Base-by-base conservation (phyloP, 2,329 filamentous ascomycete species). In the Myrmaecium sp. region DNA sequence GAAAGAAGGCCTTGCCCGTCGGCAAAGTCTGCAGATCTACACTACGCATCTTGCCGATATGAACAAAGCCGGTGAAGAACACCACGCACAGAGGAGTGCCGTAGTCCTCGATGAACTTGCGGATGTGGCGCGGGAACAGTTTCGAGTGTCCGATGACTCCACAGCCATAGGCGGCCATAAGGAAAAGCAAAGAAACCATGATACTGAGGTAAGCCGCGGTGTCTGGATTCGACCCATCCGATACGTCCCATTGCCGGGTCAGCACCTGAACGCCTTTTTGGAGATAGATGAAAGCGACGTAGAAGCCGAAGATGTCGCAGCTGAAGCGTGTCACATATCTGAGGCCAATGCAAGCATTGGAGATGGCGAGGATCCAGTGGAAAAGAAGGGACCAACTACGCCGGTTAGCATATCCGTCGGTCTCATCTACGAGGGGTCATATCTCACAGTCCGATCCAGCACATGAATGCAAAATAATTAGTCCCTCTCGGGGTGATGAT, bases 251-350 rank as follows among this genome's bases (percentile, higher is more conserved):
- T 42, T 91, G 76, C 8, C 75, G 66, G 22, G 73, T 74, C 12
- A 92, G 64, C 9, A 91, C 79, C 51, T 92, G 80, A 34, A 92
- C 75, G 10, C 82, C 82, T 52, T 92, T 92, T 44, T 92, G 81
- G 12, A 92, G 62, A 46, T 92, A 92, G 50, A 92, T 86, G 45
- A 79, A 83, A 30, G 82, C 82, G 25, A 92, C 82, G 46, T 92
- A 92, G 55, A 92, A 91, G 26, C 82, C 83, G 38, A 93, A 92
- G 42, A 86, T 89, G 49, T 93, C 83, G 54, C 83, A 92, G 14
- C 81, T 82, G 47, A 93, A 93, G 9, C 81, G 68, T 1, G 83
- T 93, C 13, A 93, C 82, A 50, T 84, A 92, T 43, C 72, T 74
- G n/a, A 93, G 61, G 42, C 66, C 77, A 51, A 92, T 89, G 58